Base-by-base conservation (phyloP, 345 rosid species). In the Balakata baccata region DNA sequence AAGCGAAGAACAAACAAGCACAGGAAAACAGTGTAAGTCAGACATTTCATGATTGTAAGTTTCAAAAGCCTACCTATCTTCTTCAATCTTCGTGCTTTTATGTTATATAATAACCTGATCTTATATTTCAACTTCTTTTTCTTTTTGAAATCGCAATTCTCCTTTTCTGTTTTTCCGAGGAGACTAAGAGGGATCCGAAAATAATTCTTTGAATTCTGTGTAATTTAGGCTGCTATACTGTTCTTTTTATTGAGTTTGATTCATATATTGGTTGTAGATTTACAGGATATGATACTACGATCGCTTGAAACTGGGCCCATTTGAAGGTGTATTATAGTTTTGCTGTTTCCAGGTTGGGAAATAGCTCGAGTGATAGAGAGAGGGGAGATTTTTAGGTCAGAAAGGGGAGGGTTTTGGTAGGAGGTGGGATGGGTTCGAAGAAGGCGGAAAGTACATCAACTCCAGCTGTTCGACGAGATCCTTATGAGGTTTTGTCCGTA, bases 401-500 rank as follows among this genome's bases (percentile, higher is more conserved):
- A 51, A 46, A 25, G 60, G 39, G 58, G 49, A 46, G 52, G 50
- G 43, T 39, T 47, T 5, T 16, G 71, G 52, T 4, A 37, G 37
- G 70, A 20, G 64, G 53, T 17, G 16, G 67, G 57, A 80, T 80
- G 83, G 64, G 65, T 49, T 76, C 80, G 72, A 80, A 80, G 75
- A 77, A 69, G 72, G 68, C 34, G 70, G 99, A 93, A 79, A 89
- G 93, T 45, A 69, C 98, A n/a, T 88, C 97, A 1, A 76, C 95
- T 74, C 90, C 93, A 59, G 68, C 76, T 54, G 59, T 71, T 70
- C 88, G 98, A 60, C 80, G 96, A 49, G 99, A 93, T 78, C 99
- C 98, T 0, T 96, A 96, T 68, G 98, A 96, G 89, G 99, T 96
- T 3, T 84, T 96, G 66, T 83, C 78, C 25, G 97, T 96, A 41